phyloP scores from a whole-genome alignment of 495 filamentous ascomycete species.

The Aspergillus avenaceus region DNA sequence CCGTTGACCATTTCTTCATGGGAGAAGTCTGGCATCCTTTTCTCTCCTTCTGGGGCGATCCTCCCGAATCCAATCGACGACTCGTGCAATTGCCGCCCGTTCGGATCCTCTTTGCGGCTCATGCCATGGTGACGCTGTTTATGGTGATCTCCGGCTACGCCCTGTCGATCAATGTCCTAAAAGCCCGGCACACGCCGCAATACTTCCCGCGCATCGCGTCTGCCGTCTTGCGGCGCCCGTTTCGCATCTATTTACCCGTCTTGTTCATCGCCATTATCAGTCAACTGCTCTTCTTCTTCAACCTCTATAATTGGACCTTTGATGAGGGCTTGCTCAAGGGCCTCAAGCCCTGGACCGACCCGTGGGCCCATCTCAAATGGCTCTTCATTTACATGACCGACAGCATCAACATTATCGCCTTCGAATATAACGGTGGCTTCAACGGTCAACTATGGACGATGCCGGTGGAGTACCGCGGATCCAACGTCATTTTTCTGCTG shows the following conservation, averaged over 20 bases:
- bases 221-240: slow-evolving; percentile 48
- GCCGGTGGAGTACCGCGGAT: slow-evolving; percentile 44
- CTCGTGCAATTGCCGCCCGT: slow-evolving; percentile 55
- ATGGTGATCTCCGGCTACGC: slow-evolving; percentile 62
- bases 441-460: slow-evolving; percentile 50
- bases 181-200: slow-evolving; percentile 34
- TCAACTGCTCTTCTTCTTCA: slow-evolving; percentile 34
- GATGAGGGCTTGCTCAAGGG: slow-evolving; percentile 9
- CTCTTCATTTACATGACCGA: slow-evolving; percentile 31
- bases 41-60: slow-evolving; percentile 24
- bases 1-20: slow-evolving; percentile 21
- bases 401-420: slow-evolving; percentile 26
- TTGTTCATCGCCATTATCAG: slow-evolving; percentile 43
- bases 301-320: slow-evolving; percentile 16
- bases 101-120: slow-evolving; percentile 50
- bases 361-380: slow-evolving; percentile 18
- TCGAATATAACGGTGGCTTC: slow-evolving; percentile 14
- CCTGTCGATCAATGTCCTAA: slow-evolving; percentile 50
- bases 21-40: slow-evolving; percentile 22
- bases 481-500: slow-evolving; percentile 42
- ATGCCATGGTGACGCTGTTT: slow-evolving; percentile 60
- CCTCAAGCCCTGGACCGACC: slow-evolving; percentile 18
- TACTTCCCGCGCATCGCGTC: slow-evolving; percentile 36
- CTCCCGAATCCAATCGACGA: slow-evolving; percentile 34
- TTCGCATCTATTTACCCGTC: slow-evolving; percentile 55